Evolutionary conservation across 2,329 filamentous ascomycete species (phyloP), one percentile per base, ranked within the genome.

Genomic region (Paramyrothecium roridum): DNA sequence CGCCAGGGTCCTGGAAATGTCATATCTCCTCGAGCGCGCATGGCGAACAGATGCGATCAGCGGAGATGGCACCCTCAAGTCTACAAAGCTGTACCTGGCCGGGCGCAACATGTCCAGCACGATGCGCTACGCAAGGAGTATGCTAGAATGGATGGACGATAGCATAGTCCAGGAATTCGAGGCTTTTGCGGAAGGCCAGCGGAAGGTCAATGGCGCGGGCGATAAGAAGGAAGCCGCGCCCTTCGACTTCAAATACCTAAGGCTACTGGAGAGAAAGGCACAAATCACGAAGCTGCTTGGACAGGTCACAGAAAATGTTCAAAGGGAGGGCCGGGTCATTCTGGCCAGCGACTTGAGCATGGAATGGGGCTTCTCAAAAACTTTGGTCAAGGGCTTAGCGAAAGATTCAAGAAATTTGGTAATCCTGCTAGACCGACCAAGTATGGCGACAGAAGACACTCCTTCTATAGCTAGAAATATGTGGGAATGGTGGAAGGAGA

Each of bases 71-170:
- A 73, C 74, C 1, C 73, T 88, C 17, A 77, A 77, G 54, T 72
- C 76, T 1, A 76, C 83, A 0, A 84, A 81, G 63, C 78, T 97
- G 1, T 97, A 92, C 67, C 79, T 99, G 47, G 93, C 93, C 1
- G 93, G 92, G 43, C 88, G 87, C 56, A 96, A 91, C 58, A 89
- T 91, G 60, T 88, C 90, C 56, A 93, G 91, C 59, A 96, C 93
- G 0, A 90, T 98, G 80, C 84, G 91, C 52, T 91, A 97, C 62
- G 90, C 93, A 23, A 84, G 93, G 61, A 97, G 93, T 70, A 96
- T 99, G 90, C 79, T 99, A 33, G 95, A 99, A 68, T 99, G 95
- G 95, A 98, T 99, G 93, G 93, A 98, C 67, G 93, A 97, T 66
- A 88, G 87, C 56, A 96, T 99, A 56, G 89, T 96, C 46, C 87